Percentiles rank a stretch among this genome's conserved stretches.
These are phyloP conservation scores for Podospora appendiculata DNA, from an alignment of 495 filamentous ascomycete genomes.

Conservation along the genomic window DNA sequence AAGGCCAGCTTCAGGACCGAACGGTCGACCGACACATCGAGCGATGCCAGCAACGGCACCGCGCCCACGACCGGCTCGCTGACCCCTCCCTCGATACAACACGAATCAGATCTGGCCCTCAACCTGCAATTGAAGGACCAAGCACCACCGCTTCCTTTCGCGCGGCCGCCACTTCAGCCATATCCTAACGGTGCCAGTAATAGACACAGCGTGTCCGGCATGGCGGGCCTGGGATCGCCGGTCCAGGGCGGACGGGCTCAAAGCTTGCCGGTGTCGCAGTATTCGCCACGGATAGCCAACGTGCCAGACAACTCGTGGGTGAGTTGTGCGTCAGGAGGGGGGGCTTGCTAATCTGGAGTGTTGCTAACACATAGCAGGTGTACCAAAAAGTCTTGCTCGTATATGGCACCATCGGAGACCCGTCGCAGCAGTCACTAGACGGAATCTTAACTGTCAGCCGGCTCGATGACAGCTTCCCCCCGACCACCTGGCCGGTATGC, in stretches of 20 bases:
- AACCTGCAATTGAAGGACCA: slow-evolving; percentile 36
- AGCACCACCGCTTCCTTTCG: slow-evolving; percentile 17
- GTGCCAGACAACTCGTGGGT: slow-evolving; percentile 80
- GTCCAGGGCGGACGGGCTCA: slow-evolving; percentile 44
- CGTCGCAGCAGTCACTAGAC: slow-evolving; percentile 60
- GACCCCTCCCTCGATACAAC: slow-evolving; percentile 36
- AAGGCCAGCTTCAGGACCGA: slow-evolving; percentile 55
- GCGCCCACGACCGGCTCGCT: slow-evolving; percentile 40
- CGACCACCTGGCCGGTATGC: slow-evolving; percentile 74
- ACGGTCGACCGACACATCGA: slow-evolving; percentile 46
- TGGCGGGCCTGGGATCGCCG: slow-evolving; percentile 48
- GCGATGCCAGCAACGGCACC: slow-evolving; percentile 33
- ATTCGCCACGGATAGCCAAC: slow-evolving; percentile 69
- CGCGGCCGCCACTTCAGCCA: slow-evolving; percentile 38
- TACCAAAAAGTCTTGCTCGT: slow-evolving; percentile 83
- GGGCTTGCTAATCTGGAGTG: background rate
- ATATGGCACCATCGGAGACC: slow-evolving; percentile 71
- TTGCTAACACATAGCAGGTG: slow-evolving; percentile 44
- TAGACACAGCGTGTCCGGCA: slow-evolving; percentile 43
- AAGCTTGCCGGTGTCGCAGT: slow-evolving; percentile 57
- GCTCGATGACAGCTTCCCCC: slow-evolving; percentile 75
- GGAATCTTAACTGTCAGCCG: slow-evolving; percentile 73
- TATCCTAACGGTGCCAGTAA: slow-evolving; percentile 22
- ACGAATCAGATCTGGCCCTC: slow-evolving; percentile 41
- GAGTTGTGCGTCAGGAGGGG: slow-evolving; percentile 14